Conservation (phyloP, 148 eudicot species). For the Camellia granthamiana region DNA sequence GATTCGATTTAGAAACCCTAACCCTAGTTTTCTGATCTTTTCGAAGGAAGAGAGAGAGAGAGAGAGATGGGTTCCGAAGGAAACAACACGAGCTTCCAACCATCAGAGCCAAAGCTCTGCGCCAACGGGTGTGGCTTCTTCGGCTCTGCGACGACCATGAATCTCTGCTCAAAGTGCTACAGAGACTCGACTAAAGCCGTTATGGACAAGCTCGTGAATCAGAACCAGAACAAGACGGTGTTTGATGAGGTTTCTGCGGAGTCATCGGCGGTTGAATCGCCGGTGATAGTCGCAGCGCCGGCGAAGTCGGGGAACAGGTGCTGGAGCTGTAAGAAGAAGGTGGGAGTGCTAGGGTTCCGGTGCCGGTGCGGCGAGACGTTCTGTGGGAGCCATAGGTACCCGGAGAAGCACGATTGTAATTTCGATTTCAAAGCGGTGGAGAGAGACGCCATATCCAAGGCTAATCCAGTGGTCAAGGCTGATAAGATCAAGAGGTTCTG, state of each 20-base stretch:
- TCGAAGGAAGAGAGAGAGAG: neutral
- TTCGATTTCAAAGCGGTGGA: conserved; percentile 14
- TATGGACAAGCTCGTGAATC: conserved; percentile 26
- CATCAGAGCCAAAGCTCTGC: conserved; percentile 50
- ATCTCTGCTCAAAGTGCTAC: conserved; percentile 62
- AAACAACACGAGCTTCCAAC: conserved; percentile 43
- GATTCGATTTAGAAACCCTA: neutral
- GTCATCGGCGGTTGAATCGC: neutral
- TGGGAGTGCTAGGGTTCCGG: conserved; percentile 55
- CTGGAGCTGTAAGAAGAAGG: conserved; percentile 57
- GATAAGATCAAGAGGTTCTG: conserved; percentile 13
- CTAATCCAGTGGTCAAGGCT: conserved; percentile 16
- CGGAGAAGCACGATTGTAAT: conserved; percentile 12
- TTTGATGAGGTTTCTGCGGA: neutral
- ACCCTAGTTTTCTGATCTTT: neutral
- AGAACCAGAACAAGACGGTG: neutral
- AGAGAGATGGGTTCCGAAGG: conserved; percentile 38
- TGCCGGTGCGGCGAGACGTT: conserved; percentile 53
- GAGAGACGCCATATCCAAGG: neutral
- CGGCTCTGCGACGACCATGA: conserved; percentile 52
- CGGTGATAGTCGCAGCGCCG: neutral
- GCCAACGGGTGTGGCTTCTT: conserved; percentile 67
- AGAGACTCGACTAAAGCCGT: conserved; percentile 43
- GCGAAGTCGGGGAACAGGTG: conserved; percentile 35
- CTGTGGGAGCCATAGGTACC: conserved; percentile 31